These are phyloP conservation scores for Ophiobolus disseminans DNA, from an alignment of 2,329 filamentous ascomycete species.

Conservation along the genomic window DNA sequence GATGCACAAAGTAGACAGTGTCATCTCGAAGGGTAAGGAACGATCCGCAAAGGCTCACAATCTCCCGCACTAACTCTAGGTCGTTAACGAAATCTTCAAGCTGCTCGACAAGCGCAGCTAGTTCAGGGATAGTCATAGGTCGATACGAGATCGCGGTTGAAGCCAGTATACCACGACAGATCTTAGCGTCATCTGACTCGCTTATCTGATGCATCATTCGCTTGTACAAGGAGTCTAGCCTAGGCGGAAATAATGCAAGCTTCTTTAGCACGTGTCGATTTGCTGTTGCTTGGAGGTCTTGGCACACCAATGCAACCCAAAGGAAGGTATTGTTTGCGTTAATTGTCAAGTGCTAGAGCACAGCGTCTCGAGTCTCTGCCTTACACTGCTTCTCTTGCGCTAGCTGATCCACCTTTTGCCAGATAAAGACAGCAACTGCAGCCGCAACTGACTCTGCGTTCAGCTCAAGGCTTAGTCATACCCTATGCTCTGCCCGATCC, in stretches of 20 bases:
- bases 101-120: slow-evolving; percentile 31
- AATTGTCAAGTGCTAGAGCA: slow-evolving; percentile 24
- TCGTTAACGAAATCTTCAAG: slow-evolving; percentile 13
- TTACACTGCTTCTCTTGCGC: slow-evolving; percentile 36
- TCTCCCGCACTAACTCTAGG: slow-evolving; percentile 11
- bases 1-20: slow-evolving; percentile 47
- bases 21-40: slow-evolving; percentile 10
- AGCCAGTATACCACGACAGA: slow-evolving; percentile 49
- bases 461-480: slow-evolving; percentile 43
- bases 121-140: slow-evolving; percentile 49
- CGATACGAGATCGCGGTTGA: slow-evolving; percentile 40
- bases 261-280: slow-evolving; percentile 18
- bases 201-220: slow-evolving; percentile 50
- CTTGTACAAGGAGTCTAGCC: slow-evolving; percentile 49
- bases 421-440: slow-evolving; percentile 51
- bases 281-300: slow-evolving; percentile 36
- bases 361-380: slow-evolving; percentile 43
- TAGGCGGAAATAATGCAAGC: slow-evolving; percentile 42
- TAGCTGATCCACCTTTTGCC: slow-evolving; percentile 42
- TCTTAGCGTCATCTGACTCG: slow-evolving; percentile 30
- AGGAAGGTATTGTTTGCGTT: slow-evolving; percentile 51
- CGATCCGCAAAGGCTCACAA: slow-evolving; percentile 30
- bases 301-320: slow-evolving; percentile 35
- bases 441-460: slow-evolving; percentile 43
- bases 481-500: slow-evolving; percentile 17